phyloP scores from a whole-genome alignment of 108 stramenopile genomes.

The Cyclotella cryptica region DNA sequence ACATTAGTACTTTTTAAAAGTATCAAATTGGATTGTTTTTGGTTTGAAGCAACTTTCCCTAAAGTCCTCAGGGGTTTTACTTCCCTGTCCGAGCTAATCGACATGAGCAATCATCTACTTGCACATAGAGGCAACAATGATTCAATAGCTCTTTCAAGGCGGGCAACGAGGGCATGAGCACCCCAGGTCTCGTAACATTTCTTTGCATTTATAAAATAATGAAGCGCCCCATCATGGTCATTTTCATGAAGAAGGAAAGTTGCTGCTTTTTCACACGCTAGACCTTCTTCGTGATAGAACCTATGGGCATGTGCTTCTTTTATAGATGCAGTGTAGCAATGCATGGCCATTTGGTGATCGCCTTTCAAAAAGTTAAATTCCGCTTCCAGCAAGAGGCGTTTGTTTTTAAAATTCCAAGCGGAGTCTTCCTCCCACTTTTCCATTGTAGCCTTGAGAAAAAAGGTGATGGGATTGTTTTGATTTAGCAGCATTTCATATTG shows the following conservation, averaged over 20 bases:
- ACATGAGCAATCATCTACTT: too few species aligned
- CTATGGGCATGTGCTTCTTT: conserved; percentile 46
- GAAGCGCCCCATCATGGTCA: conserved; percentile 26
- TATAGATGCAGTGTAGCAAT: conserved; percentile 52
- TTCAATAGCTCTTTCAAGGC: conserved; percentile 38
- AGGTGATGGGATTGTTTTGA: neutral
- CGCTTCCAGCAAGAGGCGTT: conserved; percentile 54
- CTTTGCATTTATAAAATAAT: conserved; percentile 45
- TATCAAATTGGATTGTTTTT: too few species aligned
- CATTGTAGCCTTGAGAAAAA: neutral
- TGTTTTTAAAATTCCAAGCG: conserved; percentile 57
- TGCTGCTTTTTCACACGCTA: conserved; percentile 58
- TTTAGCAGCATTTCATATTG: neutral
- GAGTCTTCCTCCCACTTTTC: conserved; percentile 48
- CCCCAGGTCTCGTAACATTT: conserved; percentile 59
- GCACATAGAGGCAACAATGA: conserved; percentile 26
- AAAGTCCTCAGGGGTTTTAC: too few species aligned
- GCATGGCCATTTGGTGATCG: conserved; percentile 41
- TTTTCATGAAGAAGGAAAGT: conserved; percentile 34
- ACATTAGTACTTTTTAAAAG: too few species aligned
- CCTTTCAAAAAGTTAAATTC: conserved; percentile 52
- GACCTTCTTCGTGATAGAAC: conserved; percentile 58
- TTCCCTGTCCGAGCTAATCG: too few species aligned
- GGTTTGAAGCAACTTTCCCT: too few species aligned
- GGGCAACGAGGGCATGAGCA: conserved; percentile 50